phyloP scores from a whole-genome alignment of 2,329 filamentous ascomycete genomes.

The Fusarium bactridioides region DNA sequence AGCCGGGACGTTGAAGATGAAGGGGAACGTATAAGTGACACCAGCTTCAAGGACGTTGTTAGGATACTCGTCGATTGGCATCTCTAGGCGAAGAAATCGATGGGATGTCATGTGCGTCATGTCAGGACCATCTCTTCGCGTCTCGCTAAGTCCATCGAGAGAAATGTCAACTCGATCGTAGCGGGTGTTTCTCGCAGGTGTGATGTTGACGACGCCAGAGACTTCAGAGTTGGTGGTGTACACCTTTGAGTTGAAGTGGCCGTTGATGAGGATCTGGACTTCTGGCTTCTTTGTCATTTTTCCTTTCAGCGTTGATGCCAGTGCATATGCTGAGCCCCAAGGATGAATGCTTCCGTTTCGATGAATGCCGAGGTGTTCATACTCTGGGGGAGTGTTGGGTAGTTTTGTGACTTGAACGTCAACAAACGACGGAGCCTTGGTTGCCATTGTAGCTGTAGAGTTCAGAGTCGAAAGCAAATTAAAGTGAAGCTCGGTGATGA shows the following conservation, averaged over 20 bases:
- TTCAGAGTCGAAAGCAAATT: background rate
- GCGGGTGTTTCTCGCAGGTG: slow-evolving; percentile 16
- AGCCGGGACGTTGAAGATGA: slow-evolving; percentile 36
- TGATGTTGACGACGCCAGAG: slow-evolving; percentile 30
- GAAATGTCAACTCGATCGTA: slow-evolving; percentile 29
- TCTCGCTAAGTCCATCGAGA: slow-evolving; percentile 27
- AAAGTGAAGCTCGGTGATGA: background rate
- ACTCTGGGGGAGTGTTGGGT: slow-evolving; percentile 18
- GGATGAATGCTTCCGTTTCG: slow-evolving; percentile 7
- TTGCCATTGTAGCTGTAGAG: slow-evolving; percentile 5
- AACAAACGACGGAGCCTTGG: slow-evolving; percentile 12
- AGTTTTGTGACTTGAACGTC: slow-evolving; percentile 23
- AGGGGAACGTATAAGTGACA: slow-evolving; percentile 31
- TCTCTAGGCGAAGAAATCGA: slow-evolving; percentile 34
- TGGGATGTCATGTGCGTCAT: slow-evolving; percentile 30
- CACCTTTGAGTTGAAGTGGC: slow-evolving; percentile 37
- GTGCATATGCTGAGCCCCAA: slow-evolving; percentile 15
- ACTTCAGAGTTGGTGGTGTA: slow-evolving; percentile 38
- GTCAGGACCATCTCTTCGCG: slow-evolving; percentile 34
- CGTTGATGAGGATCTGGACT: slow-evolving; percentile 20
- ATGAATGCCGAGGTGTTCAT: slow-evolving; percentile 28
- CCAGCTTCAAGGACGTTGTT: slow-evolving; percentile 17
- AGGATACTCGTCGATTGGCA: slow-evolving; percentile 33
- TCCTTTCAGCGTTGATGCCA: slow-evolving; percentile 8
- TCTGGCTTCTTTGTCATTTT: slow-evolving; percentile 19